These are phyloP conservation scores for Neocatenulostroma microsporum DNA, from an alignment of 2,329 filamentous ascomycete species.

Conservation along the genomic window DNA sequence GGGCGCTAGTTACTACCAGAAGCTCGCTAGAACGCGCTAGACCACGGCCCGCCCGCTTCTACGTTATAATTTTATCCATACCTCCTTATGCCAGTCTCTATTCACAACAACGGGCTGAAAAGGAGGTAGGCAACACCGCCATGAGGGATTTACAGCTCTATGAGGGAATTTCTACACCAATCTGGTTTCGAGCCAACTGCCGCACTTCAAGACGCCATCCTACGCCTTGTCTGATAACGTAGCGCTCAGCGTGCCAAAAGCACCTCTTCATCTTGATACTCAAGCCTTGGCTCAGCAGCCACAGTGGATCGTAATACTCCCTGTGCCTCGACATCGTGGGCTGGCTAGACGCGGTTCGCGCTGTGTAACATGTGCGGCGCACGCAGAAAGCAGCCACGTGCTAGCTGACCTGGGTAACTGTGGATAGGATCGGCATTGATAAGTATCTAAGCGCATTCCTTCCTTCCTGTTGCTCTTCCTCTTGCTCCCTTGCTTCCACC, in stretches of 20 bases:
- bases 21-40: too few relatives aligned
- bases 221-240: too few relatives aligned
- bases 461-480: neutral
- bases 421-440: neutral
- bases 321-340: neutral
- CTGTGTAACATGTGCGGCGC: neutral
- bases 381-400: neutral
- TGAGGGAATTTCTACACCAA: neutral
- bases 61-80: too few relatives aligned
- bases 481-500: neutral
- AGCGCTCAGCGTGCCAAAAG: too few relatives aligned
- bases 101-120: too few relatives aligned
- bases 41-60: too few relatives aligned
- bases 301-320: neutral
- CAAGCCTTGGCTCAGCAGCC: neutral
- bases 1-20: too few relatives aligned
- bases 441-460: neutral
- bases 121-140: too few relatives aligned
- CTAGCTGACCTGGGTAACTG: neutral
- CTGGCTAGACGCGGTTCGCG: neutral
- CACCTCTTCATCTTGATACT: neutral
- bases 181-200: neutral
- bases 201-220: neutral
- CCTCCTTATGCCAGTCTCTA: too few relatives aligned
- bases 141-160: too few relatives aligned